Conservation (phyloP, 2,329 filamentous ascomycete genomes). For the Aureobasidium sp. region DNA sequence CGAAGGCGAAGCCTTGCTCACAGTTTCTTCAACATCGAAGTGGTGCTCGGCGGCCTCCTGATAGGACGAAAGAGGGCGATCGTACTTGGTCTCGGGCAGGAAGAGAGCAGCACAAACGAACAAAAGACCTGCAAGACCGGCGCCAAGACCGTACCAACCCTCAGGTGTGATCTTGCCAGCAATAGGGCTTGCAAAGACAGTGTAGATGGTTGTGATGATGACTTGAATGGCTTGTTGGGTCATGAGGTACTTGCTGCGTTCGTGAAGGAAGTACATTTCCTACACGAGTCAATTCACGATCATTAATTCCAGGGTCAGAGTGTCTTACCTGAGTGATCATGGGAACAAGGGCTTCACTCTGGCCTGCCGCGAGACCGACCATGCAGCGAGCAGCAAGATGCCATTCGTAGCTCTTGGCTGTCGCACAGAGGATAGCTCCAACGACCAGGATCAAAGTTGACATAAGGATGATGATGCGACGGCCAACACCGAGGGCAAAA, state of each 20-base stretch:
- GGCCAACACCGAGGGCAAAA: constrained; percentile 28
- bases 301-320: too few relatives aligned
- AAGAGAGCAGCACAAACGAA: constrained; percentile 34
- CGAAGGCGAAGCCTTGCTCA: neutral
- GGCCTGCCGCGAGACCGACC: constrained; percentile 26
- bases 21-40: constrained; percentile 1
- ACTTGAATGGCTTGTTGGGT: constrained; percentile 38
- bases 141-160: constrained; percentile 41
- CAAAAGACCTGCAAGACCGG: constrained; percentile 29
- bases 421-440: constrained; percentile 23
- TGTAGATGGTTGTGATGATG: constrained; percentile 32
- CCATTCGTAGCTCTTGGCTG: constrained; percentile 20
- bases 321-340: constrained; percentile 27
- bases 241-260: constrained; percentile 33
- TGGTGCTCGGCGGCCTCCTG: constrained; percentile 24
- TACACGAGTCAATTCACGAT: too few relatives aligned
- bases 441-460: constrained; percentile 26
- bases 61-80: constrained; percentile 32
- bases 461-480: constrained; percentile 28
- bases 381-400: constrained; percentile 28
- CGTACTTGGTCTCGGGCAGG: constrained; percentile 40
- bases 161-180: constrained; percentile 35
- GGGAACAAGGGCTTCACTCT: constrained; percentile 23
- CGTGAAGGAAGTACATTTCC: constrained; percentile 19
- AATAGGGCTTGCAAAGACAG: constrained; percentile 38